Base-by-base conservation (phyloP, 1,284 basidiomycete species). In the Malassezia psittaci region DNA sequence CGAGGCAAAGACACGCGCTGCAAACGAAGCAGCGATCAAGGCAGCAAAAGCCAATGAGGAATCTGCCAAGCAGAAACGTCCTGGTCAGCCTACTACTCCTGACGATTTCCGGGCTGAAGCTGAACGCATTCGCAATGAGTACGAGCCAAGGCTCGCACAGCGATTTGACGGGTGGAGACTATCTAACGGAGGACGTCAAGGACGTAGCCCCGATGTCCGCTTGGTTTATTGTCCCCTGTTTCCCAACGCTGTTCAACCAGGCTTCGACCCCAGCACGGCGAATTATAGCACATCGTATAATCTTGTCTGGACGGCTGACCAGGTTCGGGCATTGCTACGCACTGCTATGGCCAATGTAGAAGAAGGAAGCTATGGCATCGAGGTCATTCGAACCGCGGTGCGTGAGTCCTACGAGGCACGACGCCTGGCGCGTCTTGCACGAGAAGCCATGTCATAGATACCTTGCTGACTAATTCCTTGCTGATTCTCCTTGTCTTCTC, bases 251-350 rank as follows among this genome's bases (percentile, higher is more conserved):
- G 52, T 32, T 2, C 63, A 67, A 46, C 56, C 65, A 1, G 59
- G 46, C 11, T 72, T 67, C 54, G 68, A 72, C 45, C 69, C 69
- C 18, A 63, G 62, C 38, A 62, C 59, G 7, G 47, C 64, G 2
- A 13, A 45, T 16, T 69, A 69, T 51, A 69, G 65, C 49, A 72
- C 67, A 32, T 69, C 67, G 43, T 72, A 72, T 48, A 72, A 72
- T 44, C 59, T 72, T 19, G 64, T 72, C 15, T 72, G 69, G 69
- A 68, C 64, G 8, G 62, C 66, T 1, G 60, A 63, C 13, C 65
- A 72, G 54, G 67, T 72, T 19, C 43, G 63, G 16, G 64, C 61
- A 12, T 41, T 71, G 6, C 55, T 66, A 9, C 57, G 40, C 19
- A 67, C 66, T 10, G 45, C 65, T 6, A 48, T 54, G 52, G 61